Evolutionary conservation across 179 eudicot genomes (phyloP).

Genomic region (Vitellaria paradoxa): DNA sequence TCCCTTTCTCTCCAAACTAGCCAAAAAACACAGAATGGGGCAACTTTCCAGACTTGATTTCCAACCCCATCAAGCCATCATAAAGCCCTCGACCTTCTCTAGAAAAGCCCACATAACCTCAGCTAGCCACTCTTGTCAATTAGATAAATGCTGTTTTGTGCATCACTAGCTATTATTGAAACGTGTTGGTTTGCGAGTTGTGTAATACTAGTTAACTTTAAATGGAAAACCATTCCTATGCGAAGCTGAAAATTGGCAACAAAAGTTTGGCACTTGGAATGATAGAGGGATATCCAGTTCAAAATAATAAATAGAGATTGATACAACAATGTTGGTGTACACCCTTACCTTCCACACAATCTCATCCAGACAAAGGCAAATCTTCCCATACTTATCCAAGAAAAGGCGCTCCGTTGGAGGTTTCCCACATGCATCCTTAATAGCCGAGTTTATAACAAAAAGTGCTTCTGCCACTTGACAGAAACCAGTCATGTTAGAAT

Average conservation of each 20-base stretch:
- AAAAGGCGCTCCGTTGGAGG: constrained; percentile 92
- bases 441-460: constrained; percentile 65
- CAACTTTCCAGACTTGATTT: no score
- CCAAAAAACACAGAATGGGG: no score
- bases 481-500: constrained; percentile 10
- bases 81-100: no score
- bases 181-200: neutral
- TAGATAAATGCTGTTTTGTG: neutral
- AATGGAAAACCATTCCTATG: neutral
- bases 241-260: neutral
- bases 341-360: constrained; percentile 87
- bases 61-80: no score
- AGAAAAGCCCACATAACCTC: no score
- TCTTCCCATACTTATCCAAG: constrained; percentile 91
- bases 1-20: no score
- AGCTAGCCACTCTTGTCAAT: no score
- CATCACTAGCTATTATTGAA: neutral
- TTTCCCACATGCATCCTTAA: constrained; percentile 96
- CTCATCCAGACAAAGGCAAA: constrained; percentile 95
- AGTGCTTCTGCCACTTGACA: constrained; percentile 81
- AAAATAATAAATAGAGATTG: neutral
- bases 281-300: neutral
- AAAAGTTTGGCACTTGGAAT: neutral
- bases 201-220: neutral
- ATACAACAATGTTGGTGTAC: neutral